Evolutionary conservation across 306 rosid genomes (phyloP), one percentile per base, ranked within the genome.

Genomic region (Arachis hypogaea): DNA sequence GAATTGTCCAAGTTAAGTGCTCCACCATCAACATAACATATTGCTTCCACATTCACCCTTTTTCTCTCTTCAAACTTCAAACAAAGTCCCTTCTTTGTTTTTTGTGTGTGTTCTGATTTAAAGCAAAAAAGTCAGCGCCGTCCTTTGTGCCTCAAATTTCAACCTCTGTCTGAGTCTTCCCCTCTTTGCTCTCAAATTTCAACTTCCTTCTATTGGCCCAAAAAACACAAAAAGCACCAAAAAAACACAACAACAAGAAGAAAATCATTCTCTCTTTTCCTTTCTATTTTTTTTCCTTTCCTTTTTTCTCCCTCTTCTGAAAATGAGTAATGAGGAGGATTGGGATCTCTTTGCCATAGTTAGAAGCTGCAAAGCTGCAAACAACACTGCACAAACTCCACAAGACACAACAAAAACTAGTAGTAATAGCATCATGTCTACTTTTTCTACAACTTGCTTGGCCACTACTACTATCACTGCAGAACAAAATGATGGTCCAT

Each of bases 271-370:
- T 49, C 16, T 52, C 16, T 52, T 52, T 50, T 10, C 3, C 7
- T 7, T 6, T 50, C 12, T 1, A 33, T 49, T 49, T 49, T 29
- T 12, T 12, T 44, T 1, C 28, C 1, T 22, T 22, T 1, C 28
- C 1, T 22, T 22, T 22, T n/a, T 1, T 60, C 18, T 59, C 11
- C 9, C 30, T n/a, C 57, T 33, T 1, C 38, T 33, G 38, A 52
- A 47, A 68, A 87, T 86, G 89, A 82, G 78, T 2, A 45, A 55
- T 43, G 88, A 81, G 5, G 88, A 81, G 5, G 92, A 88, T 55
- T 93, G 95, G 91, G 97, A 90, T 86, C 98, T 93, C 42, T 67
- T 75, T 58, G 93, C 98, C 1, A 88, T 93, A 12, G 95, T 93
- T 5, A 62, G 95, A 46, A 78, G 95, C 45, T 90, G 86, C 80